These are phyloP conservation scores for Xylaria curta DNA, from an alignment of 495 filamentous ascomycete genomes.

Conservation along the genomic window DNA sequence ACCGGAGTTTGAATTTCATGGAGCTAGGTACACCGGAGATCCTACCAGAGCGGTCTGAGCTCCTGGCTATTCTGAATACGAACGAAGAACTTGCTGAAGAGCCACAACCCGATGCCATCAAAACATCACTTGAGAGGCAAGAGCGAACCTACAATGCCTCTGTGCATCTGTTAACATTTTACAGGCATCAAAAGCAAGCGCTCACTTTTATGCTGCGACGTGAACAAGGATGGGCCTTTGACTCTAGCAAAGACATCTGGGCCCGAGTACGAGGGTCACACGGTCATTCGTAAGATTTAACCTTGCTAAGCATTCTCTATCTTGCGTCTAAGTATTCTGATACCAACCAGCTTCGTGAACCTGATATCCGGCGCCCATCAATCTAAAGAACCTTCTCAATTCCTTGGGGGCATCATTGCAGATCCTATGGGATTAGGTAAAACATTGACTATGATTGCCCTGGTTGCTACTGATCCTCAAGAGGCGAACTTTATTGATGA, in stretches of 20 bases:
- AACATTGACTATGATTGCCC: slow-evolving; percentile 47
- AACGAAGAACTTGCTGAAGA: slow-evolving; percentile 33
- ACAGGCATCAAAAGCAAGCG: slow-evolving; percentile 53
- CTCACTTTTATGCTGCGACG: slow-evolving; percentile 51
- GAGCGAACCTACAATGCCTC: background rate
- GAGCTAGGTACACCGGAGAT: background rate
- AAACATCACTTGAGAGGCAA: slow-evolving; percentile 40
- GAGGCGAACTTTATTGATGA: background rate
- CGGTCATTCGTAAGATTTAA: slow-evolving; percentile 28
- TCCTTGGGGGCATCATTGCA: slow-evolving; percentile 49
- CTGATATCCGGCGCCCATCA: slow-evolving; percentile 26
- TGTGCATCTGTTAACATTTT: slow-evolving; percentile 14
- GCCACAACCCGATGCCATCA: slow-evolving; percentile 37
- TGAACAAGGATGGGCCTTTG: slow-evolving; percentile 46
- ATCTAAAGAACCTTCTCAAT: slow-evolving; percentile 32
- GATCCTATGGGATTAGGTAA: slow-evolving; percentile 54
- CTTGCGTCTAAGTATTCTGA: background rate
- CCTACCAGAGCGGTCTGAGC: slow-evolving; percentile 15
- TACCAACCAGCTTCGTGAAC: slow-evolving; percentile 5
- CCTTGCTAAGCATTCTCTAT: background rate
- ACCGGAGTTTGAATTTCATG: slow-evolving; percentile 16
- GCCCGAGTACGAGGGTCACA: slow-evolving; percentile 25
- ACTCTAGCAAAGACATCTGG: slow-evolving; percentile 36
- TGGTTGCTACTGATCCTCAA: slow-evolving; percentile 40
- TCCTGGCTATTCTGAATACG: slow-evolving; percentile 18